Conservation (phyloP, 164 flowering plant genomes). For the Malania oleifera region DNA sequence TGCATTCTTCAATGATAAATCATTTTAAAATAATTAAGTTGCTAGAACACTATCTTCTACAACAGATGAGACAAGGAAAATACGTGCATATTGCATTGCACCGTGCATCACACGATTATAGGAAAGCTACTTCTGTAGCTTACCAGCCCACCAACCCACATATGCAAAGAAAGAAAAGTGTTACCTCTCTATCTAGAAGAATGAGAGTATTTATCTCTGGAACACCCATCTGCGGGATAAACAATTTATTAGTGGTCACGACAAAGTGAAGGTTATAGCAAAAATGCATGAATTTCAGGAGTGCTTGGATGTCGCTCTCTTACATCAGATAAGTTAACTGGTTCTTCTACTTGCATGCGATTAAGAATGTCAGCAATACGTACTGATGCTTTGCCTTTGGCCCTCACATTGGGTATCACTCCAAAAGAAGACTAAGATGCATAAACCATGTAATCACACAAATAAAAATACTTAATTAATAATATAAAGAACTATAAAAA, state of each 20-base stretch:
- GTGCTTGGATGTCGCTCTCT: slow-evolving; percentile 1
- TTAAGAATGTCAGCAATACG: slow-evolving; percentile 80
- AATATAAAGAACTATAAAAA: slow-evolving; percentile 1
- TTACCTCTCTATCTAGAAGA: slow-evolving; percentile 90
- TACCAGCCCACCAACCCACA: too few relatives aligned
- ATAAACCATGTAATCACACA: neutral
- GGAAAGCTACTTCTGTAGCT: too few relatives aligned
- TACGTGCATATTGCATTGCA: too few relatives aligned
- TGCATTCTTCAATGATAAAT: too few relatives aligned
- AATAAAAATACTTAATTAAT: neutral
- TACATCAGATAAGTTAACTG: slow-evolving; percentile 76
- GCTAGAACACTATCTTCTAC: too few relatives aligned
- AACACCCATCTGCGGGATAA: slow-evolving; percentile 46
- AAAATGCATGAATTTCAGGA: neutral
- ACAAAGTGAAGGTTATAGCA: neutral
- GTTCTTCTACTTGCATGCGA: slow-evolving; percentile 86
- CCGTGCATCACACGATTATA: too few relatives aligned
- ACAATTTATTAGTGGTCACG: slow-evolving; percentile 8
- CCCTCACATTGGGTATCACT: slow-evolving; percentile 84
- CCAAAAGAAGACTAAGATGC: slow-evolving; percentile 67
- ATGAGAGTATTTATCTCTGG: slow-evolving; percentile 89
- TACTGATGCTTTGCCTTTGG: slow-evolving; percentile 89
- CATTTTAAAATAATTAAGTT: too few relatives aligned
- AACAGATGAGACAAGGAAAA: too few relatives aligned
- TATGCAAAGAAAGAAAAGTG: neutral